Percentiles rank a stretch among this genome's conserved stretches.
Evolutionary conservation across 768 basidiomycete genomes (phyloP).

Genomic region (Dendrothele bispora): DNA sequence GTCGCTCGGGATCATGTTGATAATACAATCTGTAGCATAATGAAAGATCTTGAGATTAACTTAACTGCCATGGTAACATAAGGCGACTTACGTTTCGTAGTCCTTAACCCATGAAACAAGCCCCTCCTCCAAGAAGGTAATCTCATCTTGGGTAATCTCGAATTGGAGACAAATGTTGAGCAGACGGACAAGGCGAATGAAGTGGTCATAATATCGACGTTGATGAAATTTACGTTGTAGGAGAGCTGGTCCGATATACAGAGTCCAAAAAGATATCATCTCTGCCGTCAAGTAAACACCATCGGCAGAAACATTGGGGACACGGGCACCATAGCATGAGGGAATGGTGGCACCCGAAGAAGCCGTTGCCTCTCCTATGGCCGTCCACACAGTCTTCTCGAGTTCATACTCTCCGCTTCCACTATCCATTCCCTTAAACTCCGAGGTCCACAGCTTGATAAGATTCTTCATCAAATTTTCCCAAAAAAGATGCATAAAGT

Average conservation of each 20-base stretch:
- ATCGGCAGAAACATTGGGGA: no score
- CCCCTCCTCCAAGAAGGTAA: no score
- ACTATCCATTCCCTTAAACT: slow-evolving; percentile 28
- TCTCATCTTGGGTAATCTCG: no score
- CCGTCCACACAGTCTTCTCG: slow-evolving; percentile 23
- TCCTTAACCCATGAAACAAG: no score
- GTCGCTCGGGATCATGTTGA: no score
- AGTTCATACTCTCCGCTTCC: slow-evolving; percentile 22
- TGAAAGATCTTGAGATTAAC: no score
- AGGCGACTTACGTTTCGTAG: no score
- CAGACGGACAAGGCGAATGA: slow-evolving; percentile 26
- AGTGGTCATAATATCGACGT: slow-evolving; percentile 28
- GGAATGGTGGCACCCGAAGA: slow-evolving; percentile 21
- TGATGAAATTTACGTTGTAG: slow-evolving; percentile 18
- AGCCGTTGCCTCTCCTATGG: slow-evolving; percentile 24
- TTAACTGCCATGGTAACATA: no score
- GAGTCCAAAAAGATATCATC: no score
- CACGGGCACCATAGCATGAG: no score
- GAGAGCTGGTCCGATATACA: slow-evolving; percentile 25
- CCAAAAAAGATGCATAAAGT: slow-evolving; percentile 35
- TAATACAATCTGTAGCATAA: no score
- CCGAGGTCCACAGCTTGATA: slow-evolving; percentile 31
- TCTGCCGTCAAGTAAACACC: no score
- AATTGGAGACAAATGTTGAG: slow-evolving; percentile 21
- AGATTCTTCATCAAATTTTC: slow-evolving; percentile 31